Conservation (phyloP, 192 early-diverging fungal genomes). For the Mycoemilia scoparia region DNA sequence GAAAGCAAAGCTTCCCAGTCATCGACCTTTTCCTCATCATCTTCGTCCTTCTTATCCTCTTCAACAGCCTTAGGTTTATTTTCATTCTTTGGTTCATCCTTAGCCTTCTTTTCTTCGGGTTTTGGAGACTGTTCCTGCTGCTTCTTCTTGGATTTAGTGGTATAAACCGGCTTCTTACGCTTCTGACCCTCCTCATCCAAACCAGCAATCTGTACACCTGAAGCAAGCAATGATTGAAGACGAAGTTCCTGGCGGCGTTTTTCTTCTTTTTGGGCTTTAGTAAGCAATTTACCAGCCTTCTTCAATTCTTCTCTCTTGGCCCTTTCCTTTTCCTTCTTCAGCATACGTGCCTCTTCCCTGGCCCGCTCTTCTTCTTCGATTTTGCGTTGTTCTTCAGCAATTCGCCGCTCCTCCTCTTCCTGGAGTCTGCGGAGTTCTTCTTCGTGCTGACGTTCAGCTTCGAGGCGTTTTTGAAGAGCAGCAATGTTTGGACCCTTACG, state of each 20-base stretch:
- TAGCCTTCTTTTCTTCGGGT: conserved; percentile 44
- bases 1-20: conserved; percentile 23
- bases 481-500: conserved; percentile 15
- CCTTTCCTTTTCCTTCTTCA: conserved; percentile 52
- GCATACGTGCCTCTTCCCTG: conserved; percentile 53
- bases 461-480: conserved; percentile 31
- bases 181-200: conserved; percentile 17
- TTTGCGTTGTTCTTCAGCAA: conserved; percentile 49
- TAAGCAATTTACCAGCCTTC: conserved; percentile 81
- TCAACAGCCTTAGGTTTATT: conserved; percentile 38
- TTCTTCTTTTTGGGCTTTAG: conserved; percentile 80
- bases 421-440: conserved; percentile 57
- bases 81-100: conserved; percentile 17
- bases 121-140: conserved; percentile 32
- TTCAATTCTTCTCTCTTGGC: conserved; percentile 75
- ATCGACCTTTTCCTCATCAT: conserved; percentile 9
- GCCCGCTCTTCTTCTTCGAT: conserved; percentile 51
- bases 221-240: conserved; percentile 53
- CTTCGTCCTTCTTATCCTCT: conserved; percentile 33
- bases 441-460: conserved; percentile 38
- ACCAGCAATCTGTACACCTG: conserved; percentile 57
- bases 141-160: conserved; percentile 27
- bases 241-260: conserved; percentile 47
- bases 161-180: conserved; percentile 17
- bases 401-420: conserved; percentile 46